Evolutionary conservation across 129 eudicot genomes (phyloP), one percentile per base, ranked within the genome.

Genomic region (carrot (Daucus carota)): DNA sequence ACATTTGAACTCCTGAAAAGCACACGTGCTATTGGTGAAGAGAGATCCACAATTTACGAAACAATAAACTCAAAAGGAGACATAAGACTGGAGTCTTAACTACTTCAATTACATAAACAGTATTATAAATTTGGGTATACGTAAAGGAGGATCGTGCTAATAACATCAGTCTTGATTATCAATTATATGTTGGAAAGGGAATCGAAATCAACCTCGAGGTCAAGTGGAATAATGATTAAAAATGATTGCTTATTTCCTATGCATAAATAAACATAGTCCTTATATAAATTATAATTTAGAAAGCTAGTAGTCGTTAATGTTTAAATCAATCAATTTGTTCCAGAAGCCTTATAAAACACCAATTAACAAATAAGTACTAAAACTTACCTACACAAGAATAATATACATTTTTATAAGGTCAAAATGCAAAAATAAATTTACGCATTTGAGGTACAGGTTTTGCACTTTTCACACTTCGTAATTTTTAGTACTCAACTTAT

Each of bases 1-100:
- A 77, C 99, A 95, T 76, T 95, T 89, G 78, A 95, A 95, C 81
- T 92, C 97, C 99, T 95, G 92, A 77, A 66, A 75, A n/a, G 65
- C 50, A 75, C 36, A 29, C 50, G 69, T 34, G 47, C 40, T 43
- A 57, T 11, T 66, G 72, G 22, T 52, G 22, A n/a, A n/a, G n/a
- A 79, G 73, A 52, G 22, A 47, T 47, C 76, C 54, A 40, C 22
- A 67, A 12, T 17, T n/a, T 68, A 26, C n/a, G 47, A 65, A 26
- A 76, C 38, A 15, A 28, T 22, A 33, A 15, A 33, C 72, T 17
- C 15, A 10, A 5, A 34, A 34, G 20, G 26, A 68, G 15, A 68
- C 15, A 8, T 20, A 31, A 57, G 24, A 57, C 16, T 57, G 29
- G 32, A 54, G 15, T 5, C 0, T 31, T 31, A 54, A n/a, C 31